Percentiles rank a stretch among this genome's conserved stretches.
phyloP scores from a whole-genome alignment of 1,139 yeast genomes.

The Diutina pseudorugosa region DNA sequence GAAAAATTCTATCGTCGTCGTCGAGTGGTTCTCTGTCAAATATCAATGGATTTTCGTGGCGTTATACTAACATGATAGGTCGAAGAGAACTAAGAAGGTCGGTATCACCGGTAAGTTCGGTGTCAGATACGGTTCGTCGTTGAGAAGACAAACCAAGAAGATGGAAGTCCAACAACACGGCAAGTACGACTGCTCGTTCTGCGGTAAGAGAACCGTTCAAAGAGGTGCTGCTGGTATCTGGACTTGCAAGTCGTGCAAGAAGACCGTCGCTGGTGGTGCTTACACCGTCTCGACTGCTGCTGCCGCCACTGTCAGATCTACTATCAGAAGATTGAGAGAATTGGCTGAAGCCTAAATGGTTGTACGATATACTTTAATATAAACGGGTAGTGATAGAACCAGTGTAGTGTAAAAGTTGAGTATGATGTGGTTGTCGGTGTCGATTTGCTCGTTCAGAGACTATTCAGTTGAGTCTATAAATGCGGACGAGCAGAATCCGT shows the following conservation, averaged over 20 bases:
- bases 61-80: constrained; percentile 51
- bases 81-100: constrained; percentile 99
- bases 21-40: too few species aligned
- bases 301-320: constrained; percentile 99
- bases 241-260: constrained; percentile 88
- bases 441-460: too few species aligned
- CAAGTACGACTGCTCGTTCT: constrained; percentile 98
- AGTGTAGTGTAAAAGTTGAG: not conserved
- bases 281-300: constrained; percentile 98
- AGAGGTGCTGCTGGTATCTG: constrained; percentile 99
- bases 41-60: too few species aligned
- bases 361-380: constrained; percentile 4
- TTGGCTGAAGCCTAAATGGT: constrained; percentile 87
- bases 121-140: constrained; percentile 99
- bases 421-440: too few species aligned
- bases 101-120: constrained; percentile 99
- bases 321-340: constrained; percentile 99
- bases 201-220: constrained; percentile 98
- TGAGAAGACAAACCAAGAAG: constrained; percentile 99
- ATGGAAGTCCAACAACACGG: constrained; percentile 98
- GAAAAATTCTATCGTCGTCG: not conserved
- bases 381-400: constrained; percentile 2
- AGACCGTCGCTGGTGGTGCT: constrained; percentile 99
- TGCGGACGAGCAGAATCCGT: too few species aligned
- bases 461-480: too few species aligned